These are phyloP conservation scores for Amauroascus niger DNA, from an alignment of 2,329 filamentous ascomycete species.

Conservation along the genomic window DNA sequence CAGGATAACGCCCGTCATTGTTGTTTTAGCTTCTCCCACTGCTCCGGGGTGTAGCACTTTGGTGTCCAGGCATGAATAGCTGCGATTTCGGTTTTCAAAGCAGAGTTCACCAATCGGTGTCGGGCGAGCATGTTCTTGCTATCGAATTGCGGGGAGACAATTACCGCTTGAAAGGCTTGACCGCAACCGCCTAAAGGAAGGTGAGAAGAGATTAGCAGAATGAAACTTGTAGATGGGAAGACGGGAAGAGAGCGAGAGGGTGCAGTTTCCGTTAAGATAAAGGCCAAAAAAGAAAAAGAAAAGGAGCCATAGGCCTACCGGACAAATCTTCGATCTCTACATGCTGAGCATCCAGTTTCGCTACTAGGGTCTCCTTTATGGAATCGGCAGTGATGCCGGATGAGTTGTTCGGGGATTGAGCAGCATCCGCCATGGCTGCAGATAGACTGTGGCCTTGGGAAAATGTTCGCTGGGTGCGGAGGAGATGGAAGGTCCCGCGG, in stretches of 20 bases:
- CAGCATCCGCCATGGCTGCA: constrained; percentile 34
- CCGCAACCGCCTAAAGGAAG: constrained; percentile 53
- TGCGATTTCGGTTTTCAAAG: constrained; percentile 77
- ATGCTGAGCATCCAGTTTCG: constrained; percentile 62
- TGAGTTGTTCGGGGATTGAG: constrained; percentile 32
- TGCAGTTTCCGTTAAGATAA: too few species aligned
- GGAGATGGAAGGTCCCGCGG: constrained; percentile 3
- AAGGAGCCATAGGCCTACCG: constrained; percentile 46
- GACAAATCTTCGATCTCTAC: constrained; percentile 89
- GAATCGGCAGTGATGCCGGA: constrained; percentile 61
- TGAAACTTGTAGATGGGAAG: too few species aligned
- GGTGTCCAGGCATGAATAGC: constrained; percentile 91
- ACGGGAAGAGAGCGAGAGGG: background rate
- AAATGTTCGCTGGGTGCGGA: constrained; percentile 16
- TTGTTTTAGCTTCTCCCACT: constrained; percentile 64
- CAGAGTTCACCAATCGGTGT: constrained; percentile 74
- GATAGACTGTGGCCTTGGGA: constrained; percentile 29
- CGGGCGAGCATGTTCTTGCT: constrained; percentile 70
- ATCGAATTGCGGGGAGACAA: constrained; percentile 60
- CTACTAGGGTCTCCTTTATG: constrained; percentile 58
- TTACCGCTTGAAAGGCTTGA: constrained; percentile 60
- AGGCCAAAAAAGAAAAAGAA: background rate
- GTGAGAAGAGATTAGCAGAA: background rate
- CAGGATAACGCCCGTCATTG: background rate
- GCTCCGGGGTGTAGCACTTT: constrained; percentile 83